Percentiles rank a stretch among this genome's conserved stretches.
Evolutionary conservation across 371 early-diverging fungal species (phyloP).

Genomic region (Actinomortierella wolfii): DNA sequence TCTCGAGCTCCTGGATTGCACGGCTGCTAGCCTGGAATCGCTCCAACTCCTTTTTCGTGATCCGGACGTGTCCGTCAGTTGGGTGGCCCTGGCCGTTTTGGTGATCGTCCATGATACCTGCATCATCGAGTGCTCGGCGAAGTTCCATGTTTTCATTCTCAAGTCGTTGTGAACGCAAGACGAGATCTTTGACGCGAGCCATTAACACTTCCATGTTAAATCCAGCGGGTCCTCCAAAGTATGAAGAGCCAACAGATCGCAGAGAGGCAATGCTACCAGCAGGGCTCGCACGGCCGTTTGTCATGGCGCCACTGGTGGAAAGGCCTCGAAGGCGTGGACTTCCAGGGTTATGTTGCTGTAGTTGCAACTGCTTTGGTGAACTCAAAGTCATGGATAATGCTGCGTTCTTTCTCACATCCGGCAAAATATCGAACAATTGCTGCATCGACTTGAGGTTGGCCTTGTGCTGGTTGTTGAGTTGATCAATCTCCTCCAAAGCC

Average conservation of each 20-base stretch:
- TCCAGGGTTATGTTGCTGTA: no score
- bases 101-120: neutral
- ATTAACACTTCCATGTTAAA: conserved; percentile 40
- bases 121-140: conserved; percentile 7
- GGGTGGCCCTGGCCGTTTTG: neutral
- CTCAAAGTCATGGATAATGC: no score
- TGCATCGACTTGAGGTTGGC: conserved; percentile 31
- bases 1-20: conserved; percentile 27
- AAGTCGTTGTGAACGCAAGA: conserved; percentile 13
- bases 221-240: conserved; percentile 6
- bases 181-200: conserved; percentile 27
- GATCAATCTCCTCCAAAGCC: conserved; percentile 42
- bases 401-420: conserved; percentile 7
- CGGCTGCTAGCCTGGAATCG: conserved; percentile 30
- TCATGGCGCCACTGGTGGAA: no score
- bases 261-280: conserved; percentile 13
- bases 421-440: conserved; percentile 37
- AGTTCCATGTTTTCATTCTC: conserved; percentile 22
- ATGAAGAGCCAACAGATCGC: neutral
- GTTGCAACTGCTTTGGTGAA: no score
- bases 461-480: conserved; percentile 26
- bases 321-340: no score
- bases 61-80: conserved; percentile 11
- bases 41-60: conserved; percentile 33
- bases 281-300: conserved; percentile 12